Evolutionary conservation across 192 early-diverging fungal species (phyloP).

Genomic region (Podila epigama): DNA sequence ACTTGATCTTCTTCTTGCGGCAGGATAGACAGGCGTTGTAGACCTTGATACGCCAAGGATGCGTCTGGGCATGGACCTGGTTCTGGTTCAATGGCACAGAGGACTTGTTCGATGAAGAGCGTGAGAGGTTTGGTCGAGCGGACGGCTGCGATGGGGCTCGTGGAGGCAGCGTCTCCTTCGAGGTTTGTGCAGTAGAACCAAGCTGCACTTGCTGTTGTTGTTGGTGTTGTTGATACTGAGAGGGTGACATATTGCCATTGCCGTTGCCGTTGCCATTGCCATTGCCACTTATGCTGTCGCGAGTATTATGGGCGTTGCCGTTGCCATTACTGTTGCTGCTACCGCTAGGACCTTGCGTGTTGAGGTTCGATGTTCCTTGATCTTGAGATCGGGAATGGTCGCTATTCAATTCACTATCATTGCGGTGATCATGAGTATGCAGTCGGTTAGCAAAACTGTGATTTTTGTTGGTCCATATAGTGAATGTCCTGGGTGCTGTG

Average conservation of each 20-base stretch:
- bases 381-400: background rate
- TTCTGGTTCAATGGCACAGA: constrained; percentile 31
- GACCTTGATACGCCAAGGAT: constrained; percentile 52
- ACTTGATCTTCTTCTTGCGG: constrained; percentile 53
- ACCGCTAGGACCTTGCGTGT: background rate
- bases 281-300: background rate
- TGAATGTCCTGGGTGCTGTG: background rate
- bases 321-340: background rate
- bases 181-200: too few species aligned
- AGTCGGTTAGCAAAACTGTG: background rate
- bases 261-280: background rate
- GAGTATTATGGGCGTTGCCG: background rate
- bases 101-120: background rate
- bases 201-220: background rate
- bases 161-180: too few species aligned
- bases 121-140: background rate
- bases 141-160: background rate
- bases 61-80: constrained; percentile 41
- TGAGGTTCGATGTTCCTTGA: background rate
- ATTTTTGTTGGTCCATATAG: background rate
- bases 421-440: background rate
- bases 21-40: constrained; percentile 53
- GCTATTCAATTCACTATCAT: background rate
- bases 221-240: background rate
- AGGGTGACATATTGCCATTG: background rate